These are phyloP conservation scores for Skeletonema menzelii DNA, from an alignment of 108 stramenopile genomes.

Conservation along the genomic window DNA sequence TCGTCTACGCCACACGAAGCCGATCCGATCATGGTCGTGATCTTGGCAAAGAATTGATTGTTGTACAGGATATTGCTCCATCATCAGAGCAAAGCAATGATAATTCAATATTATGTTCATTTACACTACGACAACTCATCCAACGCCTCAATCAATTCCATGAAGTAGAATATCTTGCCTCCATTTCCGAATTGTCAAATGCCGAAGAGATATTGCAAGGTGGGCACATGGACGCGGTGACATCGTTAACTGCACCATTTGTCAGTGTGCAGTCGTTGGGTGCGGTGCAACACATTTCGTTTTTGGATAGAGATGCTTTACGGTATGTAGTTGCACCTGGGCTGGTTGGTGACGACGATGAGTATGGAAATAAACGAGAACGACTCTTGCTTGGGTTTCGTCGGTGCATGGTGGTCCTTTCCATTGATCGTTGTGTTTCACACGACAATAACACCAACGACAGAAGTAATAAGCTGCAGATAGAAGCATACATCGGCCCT, in stretches of 20 bases:
- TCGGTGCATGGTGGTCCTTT: constrained; percentile 27
- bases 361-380: neutral
- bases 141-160: constrained; percentile 11
- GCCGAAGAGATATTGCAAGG: constrained; percentile 8
- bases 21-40: constrained; percentile 15
- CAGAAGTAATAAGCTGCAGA: constrained; percentile 12
- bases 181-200: neutral
- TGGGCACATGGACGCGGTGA: neutral
- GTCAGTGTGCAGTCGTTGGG: constrained; percentile 15
- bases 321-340: constrained; percentile 5
- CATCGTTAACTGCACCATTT: neutral
- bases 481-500: constrained; percentile 39
- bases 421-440: neutral
- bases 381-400: constrained; percentile 40
- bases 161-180: neutral
- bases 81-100: neutral
- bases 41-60: constrained; percentile 18
- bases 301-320: constrained; percentile 33
- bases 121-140: constrained; percentile 24
- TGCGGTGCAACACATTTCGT: constrained; percentile 31
- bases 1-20: constrained; percentile 34
- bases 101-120: constrained; percentile 1
- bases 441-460: neutral
- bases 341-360: neutral
- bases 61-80: constrained; percentile 34